Base-by-base conservation (phyloP, 108 stramenopile species). In the Schizochytrium sp. region DNA sequence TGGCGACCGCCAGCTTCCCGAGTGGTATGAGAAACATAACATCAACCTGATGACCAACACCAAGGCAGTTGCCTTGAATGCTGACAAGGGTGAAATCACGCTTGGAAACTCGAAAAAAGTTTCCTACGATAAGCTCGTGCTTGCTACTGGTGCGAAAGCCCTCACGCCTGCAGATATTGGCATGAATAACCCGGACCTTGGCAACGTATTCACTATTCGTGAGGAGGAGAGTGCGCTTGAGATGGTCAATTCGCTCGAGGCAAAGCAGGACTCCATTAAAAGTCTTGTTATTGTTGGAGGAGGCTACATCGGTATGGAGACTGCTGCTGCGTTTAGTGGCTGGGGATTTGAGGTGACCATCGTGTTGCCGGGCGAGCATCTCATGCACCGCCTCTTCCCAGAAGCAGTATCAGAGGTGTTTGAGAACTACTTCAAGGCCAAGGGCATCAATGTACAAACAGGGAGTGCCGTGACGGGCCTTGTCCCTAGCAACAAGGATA, bases 261-360 rank as follows among this genome's bases (percentile, higher is more conserved):
- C 76, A 47, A 83, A 83, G 17, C 47, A 83, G 53, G 3, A 83
- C 53, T 13, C 45, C 2, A 47, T 83, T 53, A 83, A 83, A 53
- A 50, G 55, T 38, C 19, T 83, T 1, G 47, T 83, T 40, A 55
- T 83, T 42, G 50, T 83, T 5, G 76, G 76, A n/a, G 76, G 76
- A n/a, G 76, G 76, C 47, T 83, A 83, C 76, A 83, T 83, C 40
- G 76, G 76, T 53, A 83, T 83, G 76, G 76, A 83, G 53, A 83
- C 76, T 53, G 76, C 76, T n/a, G 76, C 76, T 0, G 76, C 76
- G 38, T 55, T 83, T 28, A 55, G 50, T 53, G 76, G 76, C 76
- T 83, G 76, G 76, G 76, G 76, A 7, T 83, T 83, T 53, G 40
- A 83, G n/a, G 53, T 55, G 15, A 83, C 76, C 76, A 55, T 83